Evolutionary conservation across 2,329 filamentous ascomycete genomes (phyloP).

Genomic region (Zasmidium citrigriseum): DNA sequence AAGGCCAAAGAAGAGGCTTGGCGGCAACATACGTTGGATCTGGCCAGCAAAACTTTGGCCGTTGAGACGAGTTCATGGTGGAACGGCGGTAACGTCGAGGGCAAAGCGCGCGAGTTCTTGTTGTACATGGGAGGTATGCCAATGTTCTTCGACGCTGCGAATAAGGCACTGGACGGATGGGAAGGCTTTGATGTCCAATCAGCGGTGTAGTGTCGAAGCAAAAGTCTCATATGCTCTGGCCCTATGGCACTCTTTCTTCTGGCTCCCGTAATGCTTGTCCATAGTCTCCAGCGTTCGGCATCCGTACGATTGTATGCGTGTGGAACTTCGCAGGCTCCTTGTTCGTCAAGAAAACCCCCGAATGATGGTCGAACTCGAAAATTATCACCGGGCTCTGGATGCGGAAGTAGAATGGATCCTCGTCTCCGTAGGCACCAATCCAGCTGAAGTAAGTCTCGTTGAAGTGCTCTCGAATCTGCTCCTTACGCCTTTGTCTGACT

Average conservation of each 20-base stretch:
- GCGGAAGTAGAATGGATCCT: conserved; percentile 75
- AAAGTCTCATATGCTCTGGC: neutral
- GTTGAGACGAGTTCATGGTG: conserved; percentile 31
- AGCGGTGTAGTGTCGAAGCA: neutral
- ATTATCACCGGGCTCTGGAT: conserved; percentile 75
- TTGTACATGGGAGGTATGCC: conserved; percentile 19
- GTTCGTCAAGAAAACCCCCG: conserved; percentile 74
- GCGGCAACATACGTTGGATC: conserved; percentile 26
- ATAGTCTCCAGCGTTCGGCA: conserved; percentile 76
- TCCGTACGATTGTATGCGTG: conserved; percentile 71
- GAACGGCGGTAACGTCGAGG: conserved; percentile 45
- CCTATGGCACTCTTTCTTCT: conserved; percentile 12
- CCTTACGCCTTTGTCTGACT: conserved; percentile 57
- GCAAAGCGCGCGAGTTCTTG: conserved; percentile 45
- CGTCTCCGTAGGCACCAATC: conserved; percentile 69
- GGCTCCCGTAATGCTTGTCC: conserved; percentile 51
- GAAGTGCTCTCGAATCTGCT: conserved; percentile 57
- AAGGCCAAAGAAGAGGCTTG: conserved; percentile 44
- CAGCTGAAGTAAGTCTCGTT: conserved; percentile 77
- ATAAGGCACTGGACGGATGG: conserved; percentile 12
- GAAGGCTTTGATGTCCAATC: conserved; percentile 8
- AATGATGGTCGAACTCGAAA: conserved; percentile 78
- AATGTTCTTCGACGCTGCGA: conserved; percentile 5
- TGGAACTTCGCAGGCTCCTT: conserved; percentile 74
- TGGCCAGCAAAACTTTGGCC: conserved; percentile 26